A percentile compares a stretch with the other conserved stretches of the same genome.
Evolutionary conservation across 2,329 filamentous ascomycete genomes (phyloP).

Genomic region (Diplocarpon mali): DNA sequence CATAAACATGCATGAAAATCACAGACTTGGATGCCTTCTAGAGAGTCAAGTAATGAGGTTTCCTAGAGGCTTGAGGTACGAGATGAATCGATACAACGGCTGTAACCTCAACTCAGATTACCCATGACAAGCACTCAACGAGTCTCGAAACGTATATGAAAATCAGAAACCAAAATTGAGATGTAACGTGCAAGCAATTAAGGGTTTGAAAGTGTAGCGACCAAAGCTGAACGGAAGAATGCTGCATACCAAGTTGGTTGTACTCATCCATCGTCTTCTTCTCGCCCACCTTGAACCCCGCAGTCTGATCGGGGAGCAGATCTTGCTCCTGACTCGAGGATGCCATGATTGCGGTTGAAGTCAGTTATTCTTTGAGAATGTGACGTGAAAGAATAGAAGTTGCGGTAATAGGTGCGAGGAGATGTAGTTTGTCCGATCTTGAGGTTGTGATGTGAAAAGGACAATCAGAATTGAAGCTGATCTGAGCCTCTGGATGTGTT

Average conservation of each 20-base stretch:
- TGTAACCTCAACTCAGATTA: not conserved
- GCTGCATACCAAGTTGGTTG: slow-evolving; percentile 70
- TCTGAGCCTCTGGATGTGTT: not conserved
- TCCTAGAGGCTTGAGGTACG: too few species aligned
- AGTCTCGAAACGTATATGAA: too few species aligned
- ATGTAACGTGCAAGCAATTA: not conserved
- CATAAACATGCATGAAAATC: too few species aligned
- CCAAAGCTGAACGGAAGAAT: not conserved
- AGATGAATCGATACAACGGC: too few species aligned
- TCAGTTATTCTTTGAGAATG: not conserved
- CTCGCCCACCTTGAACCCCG: slow-evolving; percentile 96
- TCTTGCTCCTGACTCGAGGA: slow-evolving; percentile 60
- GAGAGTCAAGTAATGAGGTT: too few species aligned
- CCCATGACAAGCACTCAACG: too few species aligned
- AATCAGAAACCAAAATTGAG: not conserved
- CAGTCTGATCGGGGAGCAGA: slow-evolving; percentile 73
- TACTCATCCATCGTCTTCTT: slow-evolving; percentile 98
- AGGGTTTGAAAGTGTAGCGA: too few species aligned
- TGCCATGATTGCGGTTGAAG: slow-evolving; percentile 17
- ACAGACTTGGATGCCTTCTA: too few species aligned
- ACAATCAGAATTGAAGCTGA: not conserved
- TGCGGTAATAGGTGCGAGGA: not conserved
- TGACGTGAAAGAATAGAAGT: not conserved
- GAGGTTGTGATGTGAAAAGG: not conserved
- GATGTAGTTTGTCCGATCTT: not conserved